phyloP scores from a whole-genome alignment of 805 yeast genomes.

The Nakazawaea ambrosiae region DNA sequence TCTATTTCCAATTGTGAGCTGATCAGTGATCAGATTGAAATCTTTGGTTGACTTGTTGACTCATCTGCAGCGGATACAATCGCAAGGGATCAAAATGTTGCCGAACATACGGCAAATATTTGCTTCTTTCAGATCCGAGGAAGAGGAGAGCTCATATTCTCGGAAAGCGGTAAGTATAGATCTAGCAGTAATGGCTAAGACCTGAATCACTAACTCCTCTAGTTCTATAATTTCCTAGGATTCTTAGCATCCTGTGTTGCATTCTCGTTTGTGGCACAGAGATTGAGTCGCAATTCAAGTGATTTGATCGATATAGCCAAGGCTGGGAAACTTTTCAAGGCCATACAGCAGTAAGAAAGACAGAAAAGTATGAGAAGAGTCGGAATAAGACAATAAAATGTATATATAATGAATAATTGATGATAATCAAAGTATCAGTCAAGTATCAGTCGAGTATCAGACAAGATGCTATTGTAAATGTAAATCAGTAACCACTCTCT shows the following conservation, averaged over 20 bases:
- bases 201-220: not conserved
- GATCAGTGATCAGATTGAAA: too few relatives aligned
- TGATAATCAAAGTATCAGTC: too few relatives aligned
- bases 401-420: too few relatives aligned
- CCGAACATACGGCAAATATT: conserved; percentile 75
- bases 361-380: too few relatives aligned
- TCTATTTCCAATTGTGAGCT: too few relatives aligned
- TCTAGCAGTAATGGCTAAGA: not conserved
- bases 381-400: too few relatives aligned
- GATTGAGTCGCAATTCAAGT: conserved; percentile 16
- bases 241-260: conserved; percentile 75
- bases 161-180: conserved; percentile 52
- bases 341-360: conserved; percentile 7
- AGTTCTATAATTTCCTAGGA: conserved; percentile 70
- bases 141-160: conserved; percentile 73
- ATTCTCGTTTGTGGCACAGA: conserved; percentile 76
- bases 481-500: too few relatives aligned
- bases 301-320: conserved; percentile 11
- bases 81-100: too few relatives aligned
- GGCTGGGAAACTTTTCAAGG: conserved; percentile 4
- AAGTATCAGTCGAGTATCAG: too few relatives aligned
- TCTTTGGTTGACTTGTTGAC: too few relatives aligned
- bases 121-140: conserved; percentile 78
- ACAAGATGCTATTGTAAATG: too few relatives aligned
- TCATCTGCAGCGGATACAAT: too few relatives aligned